Percentiles rank a stretch among this genome's conserved stretches.
Evolutionary conservation across 2,329 filamentous ascomycete genomes (phyloP).

Genomic region (Cercospora sp.): DNA sequence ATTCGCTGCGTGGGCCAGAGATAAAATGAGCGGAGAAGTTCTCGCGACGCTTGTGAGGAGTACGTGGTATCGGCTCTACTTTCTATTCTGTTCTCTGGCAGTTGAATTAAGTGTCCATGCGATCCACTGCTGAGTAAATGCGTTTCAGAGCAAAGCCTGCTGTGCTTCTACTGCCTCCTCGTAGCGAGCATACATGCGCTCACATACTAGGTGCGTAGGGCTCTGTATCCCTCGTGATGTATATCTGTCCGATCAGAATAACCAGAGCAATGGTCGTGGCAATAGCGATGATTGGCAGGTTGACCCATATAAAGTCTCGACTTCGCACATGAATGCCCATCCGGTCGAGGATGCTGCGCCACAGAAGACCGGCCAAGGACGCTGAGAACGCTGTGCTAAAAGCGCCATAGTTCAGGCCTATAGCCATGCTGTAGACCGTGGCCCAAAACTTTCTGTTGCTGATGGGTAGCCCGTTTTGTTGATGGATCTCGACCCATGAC

Average conservation of each 20-base stretch:
- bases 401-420: constrained; percentile 73
- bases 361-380: constrained; percentile 69
- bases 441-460: constrained; percentile 69
- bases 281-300: constrained; percentile 69
- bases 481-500: constrained; percentile 63
- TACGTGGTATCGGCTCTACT: not conserved
- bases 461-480: constrained; percentile 50
- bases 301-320: constrained; percentile 67
- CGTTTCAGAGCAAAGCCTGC: not conserved
- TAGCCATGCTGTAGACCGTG: constrained; percentile 71
- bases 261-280: constrained; percentile 64
- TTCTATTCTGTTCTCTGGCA: not conserved
- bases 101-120: not conserved
- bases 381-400: constrained; percentile 73
- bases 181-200: not conserved
- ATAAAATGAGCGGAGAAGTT: not conserved
- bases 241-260: constrained; percentile 64
- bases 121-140: not conserved
- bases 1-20: not conserved
- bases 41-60: not conserved
- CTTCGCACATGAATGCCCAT: constrained; percentile 67
- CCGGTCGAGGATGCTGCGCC: constrained; percentile 67
- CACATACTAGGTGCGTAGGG: constrained; percentile 37
- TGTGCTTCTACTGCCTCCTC: not conserved
- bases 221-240: constrained; percentile 52